Evolutionary conservation across 2,329 filamentous ascomycete species (phyloP), one percentile per base, ranked within the genome.

Genomic region (Pseudonectria buxi): DNA sequence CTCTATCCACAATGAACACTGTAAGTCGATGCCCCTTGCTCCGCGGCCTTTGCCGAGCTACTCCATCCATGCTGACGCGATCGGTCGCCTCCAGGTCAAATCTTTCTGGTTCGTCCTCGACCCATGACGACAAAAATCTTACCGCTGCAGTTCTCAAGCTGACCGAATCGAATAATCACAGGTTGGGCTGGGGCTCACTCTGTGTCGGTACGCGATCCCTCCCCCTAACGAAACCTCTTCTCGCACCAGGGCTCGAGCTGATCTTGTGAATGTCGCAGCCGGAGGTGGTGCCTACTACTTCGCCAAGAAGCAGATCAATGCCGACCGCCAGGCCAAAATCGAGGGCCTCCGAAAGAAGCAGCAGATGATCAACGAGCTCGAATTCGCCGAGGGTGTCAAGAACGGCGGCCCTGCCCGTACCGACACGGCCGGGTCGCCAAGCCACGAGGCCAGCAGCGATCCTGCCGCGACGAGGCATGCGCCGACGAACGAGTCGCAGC

Each of bases 271-370:
- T 22, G 18, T 22, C 9, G 18, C 56, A 88, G 87, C 89, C 49
- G 92, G 90, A 56, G 92, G 79, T 47, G 86, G 83, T 45, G 88
- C 90, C 54, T 98, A 96, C 72, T 88, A 86, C 69, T 95, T 95
- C 60, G 92, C 92, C 46, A 98, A 98, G 73, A 76, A 78, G 57
- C 82, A 81, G 61, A 94, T 98, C 74, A 95, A 95, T 59, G 85
- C 85, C 50, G 88, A 95, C 63, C 85, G 90, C 46, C 72, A 76
- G 42, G 69, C 77, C 41, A 78, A 86, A 53, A 76, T 83, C 47
- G 75, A 83, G 51, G 79, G 83, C 42, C 74, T 71, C 39, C 72
- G 74, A 36, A 65, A 77, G 50, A 81, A 83, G 65, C 81, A 74
- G 65, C 74, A 72, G 39, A 65, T 70, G 50, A 65, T 71, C 27